phyloP scores from a whole-genome alignment of 208 protist species.

The Acanthamoeba polyphaga region DNA sequence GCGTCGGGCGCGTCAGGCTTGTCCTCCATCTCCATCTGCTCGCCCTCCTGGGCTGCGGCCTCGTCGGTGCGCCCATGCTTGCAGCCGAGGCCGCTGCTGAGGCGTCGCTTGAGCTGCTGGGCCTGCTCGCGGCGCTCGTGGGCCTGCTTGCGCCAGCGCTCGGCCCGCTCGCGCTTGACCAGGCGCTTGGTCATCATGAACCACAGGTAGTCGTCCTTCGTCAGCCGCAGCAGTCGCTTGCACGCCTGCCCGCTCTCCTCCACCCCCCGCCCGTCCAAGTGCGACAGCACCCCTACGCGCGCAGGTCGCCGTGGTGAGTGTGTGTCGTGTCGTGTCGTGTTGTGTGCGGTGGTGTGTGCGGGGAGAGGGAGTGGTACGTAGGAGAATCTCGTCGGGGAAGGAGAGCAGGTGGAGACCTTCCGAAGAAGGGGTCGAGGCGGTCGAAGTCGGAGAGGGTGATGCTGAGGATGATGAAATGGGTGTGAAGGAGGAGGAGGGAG shows the following conservation, averaged over 20 bases:
- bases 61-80: background rate
- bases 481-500: background rate
- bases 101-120: constrained; percentile 11
- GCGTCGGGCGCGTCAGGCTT: background rate
- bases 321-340: background rate
- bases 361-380: background rate
- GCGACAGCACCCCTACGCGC: constrained; percentile 23
- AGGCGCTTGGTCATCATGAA: constrained; percentile 40
- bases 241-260: background rate
- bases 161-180: constrained; percentile 35
- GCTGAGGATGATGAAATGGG: background rate
- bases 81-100: background rate
- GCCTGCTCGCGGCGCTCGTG: background rate
- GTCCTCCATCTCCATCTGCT: constrained; percentile 24
- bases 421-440: background rate
- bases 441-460: background rate
- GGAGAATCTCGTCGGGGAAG: constrained; percentile 19
- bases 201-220: constrained; percentile 65
- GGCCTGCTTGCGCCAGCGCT: background rate
- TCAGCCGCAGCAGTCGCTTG: constrained; percentile 18
- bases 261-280: constrained; percentile 25
- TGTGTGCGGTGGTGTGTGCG: background rate
- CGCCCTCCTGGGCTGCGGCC: background rate
- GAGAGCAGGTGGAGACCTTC: constrained; percentile 4
- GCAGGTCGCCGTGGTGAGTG: too few relatives aligned